Evolutionary conservation across 2,329 filamentous ascomycete genomes (phyloP), one percentile per base, ranked within the genome.

Genomic region (Fusarium sp.): DNA sequence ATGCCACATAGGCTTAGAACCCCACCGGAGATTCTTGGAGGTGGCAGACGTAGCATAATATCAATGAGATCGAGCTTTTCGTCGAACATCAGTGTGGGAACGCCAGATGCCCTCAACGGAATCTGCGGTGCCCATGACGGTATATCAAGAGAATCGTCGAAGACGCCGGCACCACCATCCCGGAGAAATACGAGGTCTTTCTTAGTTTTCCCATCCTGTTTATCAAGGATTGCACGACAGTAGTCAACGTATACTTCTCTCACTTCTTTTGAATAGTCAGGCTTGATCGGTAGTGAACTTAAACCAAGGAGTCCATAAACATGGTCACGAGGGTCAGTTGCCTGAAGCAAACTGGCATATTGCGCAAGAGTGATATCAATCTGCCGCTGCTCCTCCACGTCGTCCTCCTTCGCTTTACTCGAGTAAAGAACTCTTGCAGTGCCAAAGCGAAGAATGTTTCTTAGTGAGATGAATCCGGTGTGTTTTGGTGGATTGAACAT

Each of bases 121-220:
- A 49, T 37, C 8, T 55, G 51, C 8, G 51, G 51, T 22, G 44
- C 51, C 51, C 51, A 55, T 3, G 51, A 55, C 4, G 51, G 51
- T 7, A 55, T 5, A 15, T 19, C 22, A 6, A 55, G 51, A 15
- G 22, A 14, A 25, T 39, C 17, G 0, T 30, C 23, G 19, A 55
- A 55, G 7, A 55, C 51, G 20, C 51, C 51, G 11, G 30, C n/a
- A 7, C 51, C 51, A 15, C 32, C 30, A 20, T 55, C 51, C 20
- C 32, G 43, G 2, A 55, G 32, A 39, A 55, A 55, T 3, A 11
- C 20, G 7, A 55, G 2, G 22, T 13, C 6, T 22, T 25, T 22
- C 6, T 30, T 50, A 15, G 6, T 32, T 6, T 4, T 10, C 8
- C 19, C 7, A 7, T 39, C 22, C n/a, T 14, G 5, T n/a, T 2